Evolutionary conservation across 306 rosid genomes (phyloP).

Genomic region (Pyrus betulifolia): DNA sequence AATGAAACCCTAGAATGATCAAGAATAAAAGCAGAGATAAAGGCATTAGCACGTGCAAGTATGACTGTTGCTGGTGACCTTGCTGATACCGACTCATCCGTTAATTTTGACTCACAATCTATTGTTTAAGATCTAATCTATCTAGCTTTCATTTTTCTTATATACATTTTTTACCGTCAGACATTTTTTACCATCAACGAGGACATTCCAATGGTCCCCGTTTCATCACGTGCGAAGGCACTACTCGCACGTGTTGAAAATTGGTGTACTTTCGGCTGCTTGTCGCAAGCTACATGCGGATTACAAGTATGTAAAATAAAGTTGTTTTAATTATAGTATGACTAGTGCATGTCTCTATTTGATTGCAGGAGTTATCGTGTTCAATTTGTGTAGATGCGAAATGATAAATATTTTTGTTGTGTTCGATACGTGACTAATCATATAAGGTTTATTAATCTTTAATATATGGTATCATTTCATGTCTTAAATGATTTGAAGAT

Average conservation of each 20-base stretch:
- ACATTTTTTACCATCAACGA: too few species aligned
- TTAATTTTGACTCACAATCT: background rate
- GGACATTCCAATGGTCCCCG: background rate
- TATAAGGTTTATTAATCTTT: too few species aligned
- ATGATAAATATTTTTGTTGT: too few species aligned
- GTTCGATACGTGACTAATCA: too few species aligned
- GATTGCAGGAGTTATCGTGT: background rate
- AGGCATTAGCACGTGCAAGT: background rate
- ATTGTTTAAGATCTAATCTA: too few species aligned
- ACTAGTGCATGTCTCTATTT: background rate
- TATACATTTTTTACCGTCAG: too few species aligned
- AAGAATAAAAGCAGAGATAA: background rate
- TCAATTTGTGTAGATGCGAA: too few species aligned
- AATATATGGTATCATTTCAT: too few species aligned
- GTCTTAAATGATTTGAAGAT: too few species aligned
- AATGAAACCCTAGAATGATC: background rate
- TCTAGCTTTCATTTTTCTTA: too few species aligned
- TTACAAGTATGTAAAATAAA: too few species aligned
- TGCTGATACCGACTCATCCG: background rate
- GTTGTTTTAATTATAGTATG: background rate
- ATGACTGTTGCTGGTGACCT: constrained; percentile 2
- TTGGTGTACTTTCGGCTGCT: background rate
- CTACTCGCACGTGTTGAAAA: background rate
- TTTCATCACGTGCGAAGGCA: background rate
- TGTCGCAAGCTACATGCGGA: background rate